A percentile compares a stretch with the other conserved stretches of the same genome.
These are phyloP conservation scores for Bipolaris victoriae DNA, from an alignment of 2,329 filamentous ascomycete species.

Conservation along the genomic window DNA sequence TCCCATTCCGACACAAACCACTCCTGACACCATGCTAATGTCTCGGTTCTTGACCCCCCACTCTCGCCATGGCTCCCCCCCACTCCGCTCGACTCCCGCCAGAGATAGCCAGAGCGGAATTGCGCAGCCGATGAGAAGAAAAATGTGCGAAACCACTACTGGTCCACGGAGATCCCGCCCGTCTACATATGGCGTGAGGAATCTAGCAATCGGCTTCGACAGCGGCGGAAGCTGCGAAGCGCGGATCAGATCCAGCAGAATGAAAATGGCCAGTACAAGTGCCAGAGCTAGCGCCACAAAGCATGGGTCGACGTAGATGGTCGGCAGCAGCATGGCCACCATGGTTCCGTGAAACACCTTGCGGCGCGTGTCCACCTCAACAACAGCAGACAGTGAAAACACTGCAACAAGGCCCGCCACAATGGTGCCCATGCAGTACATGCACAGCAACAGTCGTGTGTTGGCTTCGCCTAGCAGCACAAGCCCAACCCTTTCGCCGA, in stretches of 20 bases:
- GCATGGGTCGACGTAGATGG: constrained; percentile 83
- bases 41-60: constrained; percentile 79
- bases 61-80: constrained; percentile 63
- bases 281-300: constrained; percentile 82
- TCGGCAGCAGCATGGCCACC: constrained; percentile 91
- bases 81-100: constrained; percentile 68
- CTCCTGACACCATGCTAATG: constrained; percentile 87
- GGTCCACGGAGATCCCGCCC: constrained; percentile 90
- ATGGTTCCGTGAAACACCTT: constrained; percentile 99
- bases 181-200: constrained; percentile 92
- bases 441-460: constrained; percentile 75
- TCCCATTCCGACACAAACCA: constrained; percentile 93
- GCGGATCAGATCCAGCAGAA: constrained; percentile 86
- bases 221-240: constrained; percentile 91
- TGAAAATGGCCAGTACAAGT: constrained; percentile 80
- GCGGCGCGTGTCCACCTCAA: constrained; percentile 91
- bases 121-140: constrained; percentile 91
- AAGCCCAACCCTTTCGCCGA: constrained; percentile 69
- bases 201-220: constrained; percentile 81
- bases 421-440: constrained; percentile 76
- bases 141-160: constrained; percentile 95
- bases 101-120: constrained; percentile 92
- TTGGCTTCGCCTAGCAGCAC: constrained; percentile 75
- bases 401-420: constrained; percentile 74
- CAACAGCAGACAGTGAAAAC: constrained; percentile 73